Conservation (phyloP, 192 early-diverging fungal genomes). For the Linderina pennispora region DNA sequence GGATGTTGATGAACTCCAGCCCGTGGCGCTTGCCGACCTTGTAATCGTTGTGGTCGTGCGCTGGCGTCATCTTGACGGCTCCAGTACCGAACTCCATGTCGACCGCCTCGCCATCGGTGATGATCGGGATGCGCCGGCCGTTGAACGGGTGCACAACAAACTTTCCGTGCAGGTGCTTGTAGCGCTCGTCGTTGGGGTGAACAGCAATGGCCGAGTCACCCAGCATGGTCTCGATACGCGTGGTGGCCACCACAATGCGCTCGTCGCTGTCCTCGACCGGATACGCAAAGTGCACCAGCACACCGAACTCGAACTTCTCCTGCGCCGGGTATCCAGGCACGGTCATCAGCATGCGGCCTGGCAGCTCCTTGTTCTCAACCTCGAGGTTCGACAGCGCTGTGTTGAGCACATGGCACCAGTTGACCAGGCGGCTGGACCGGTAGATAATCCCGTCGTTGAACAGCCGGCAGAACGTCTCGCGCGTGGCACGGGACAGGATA, state of each 20-base stretch:
- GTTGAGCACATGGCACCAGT: constrained; percentile 96
- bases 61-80: constrained; percentile 98
- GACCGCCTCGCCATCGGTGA: constrained; percentile 77
- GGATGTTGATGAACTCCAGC: constrained; percentile 92
- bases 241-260: constrained; percentile 92
- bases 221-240: constrained; percentile 99
- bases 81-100: constrained; percentile 96
- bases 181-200: constrained; percentile 87
- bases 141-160: constrained; percentile 91
- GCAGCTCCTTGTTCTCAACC: constrained; percentile 86
- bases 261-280: constrained; percentile 80
- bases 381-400: constrained; percentile 97
- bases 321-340: constrained; percentile 90
- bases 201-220: constrained; percentile 97
- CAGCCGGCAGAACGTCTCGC: constrained; percentile 90
- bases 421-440: constrained; percentile 93
- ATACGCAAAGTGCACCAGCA: constrained; percentile 93
- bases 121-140: constrained; percentile 83
- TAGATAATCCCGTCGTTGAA: constrained; percentile 96
- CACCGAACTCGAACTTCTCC: constrained; percentile 98
- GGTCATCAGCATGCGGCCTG: constrained; percentile 74
- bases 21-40: constrained; percentile 92
- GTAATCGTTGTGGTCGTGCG: constrained; percentile 97
- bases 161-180: constrained; percentile 93
- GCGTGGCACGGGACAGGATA: constrained; percentile 73